A percentile compares a stretch with the other conserved stretches of the same genome.
Conservation (phyloP, 495 filamentous ascomycete genomes). For the Penicillium cosmopolitanum region DNA sequence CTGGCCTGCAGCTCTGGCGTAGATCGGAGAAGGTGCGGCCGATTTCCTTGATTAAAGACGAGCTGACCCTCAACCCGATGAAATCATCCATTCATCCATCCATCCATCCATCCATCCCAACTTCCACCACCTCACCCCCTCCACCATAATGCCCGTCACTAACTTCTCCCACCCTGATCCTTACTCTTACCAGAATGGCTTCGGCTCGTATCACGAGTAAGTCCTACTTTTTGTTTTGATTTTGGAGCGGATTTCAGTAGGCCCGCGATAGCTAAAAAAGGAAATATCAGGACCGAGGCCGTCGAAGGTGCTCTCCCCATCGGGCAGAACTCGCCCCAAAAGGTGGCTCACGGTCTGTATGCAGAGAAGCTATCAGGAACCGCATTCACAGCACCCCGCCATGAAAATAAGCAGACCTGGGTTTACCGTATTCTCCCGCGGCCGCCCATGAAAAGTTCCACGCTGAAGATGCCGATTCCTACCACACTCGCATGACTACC, state of each 20-base stretch:
- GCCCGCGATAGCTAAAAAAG: neutral
- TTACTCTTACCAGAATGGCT: conserved; percentile 62
- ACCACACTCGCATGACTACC: conserved; percentile 55
- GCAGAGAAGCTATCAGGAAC: conserved; percentile 94
- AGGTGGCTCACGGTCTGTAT: conserved; percentile 82
- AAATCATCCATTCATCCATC: conserved; percentile 9
- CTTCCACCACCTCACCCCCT: neutral
- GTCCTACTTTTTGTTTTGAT: conserved; percentile 9
- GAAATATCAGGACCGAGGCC: conserved; percentile 46
- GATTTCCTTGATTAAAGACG: conserved; percentile 11
- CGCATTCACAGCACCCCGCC: conserved; percentile 86
- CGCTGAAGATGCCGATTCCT: conserved; percentile 54
- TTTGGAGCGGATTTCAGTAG: neutral
- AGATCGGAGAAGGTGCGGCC: neutral
- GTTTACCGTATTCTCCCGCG: conserved; percentile 86
- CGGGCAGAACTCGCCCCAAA: conserved; percentile 86
- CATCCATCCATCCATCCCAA: conserved; percentile 14
- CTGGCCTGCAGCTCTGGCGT: neutral
- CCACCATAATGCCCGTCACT: conserved; percentile 56
- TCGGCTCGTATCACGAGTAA: conserved; percentile 63
- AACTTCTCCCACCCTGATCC: conserved; percentile 57
- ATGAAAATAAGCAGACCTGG: conserved; percentile 91
- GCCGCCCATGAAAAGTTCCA: conserved; percentile 79
- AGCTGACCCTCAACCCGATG: conserved; percentile 7
- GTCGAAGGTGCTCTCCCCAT: conserved; percentile 63